Evolutionary conservation across 75 land plant species (phyloP).

Genomic region (Sequoia sempervirens): DNA sequence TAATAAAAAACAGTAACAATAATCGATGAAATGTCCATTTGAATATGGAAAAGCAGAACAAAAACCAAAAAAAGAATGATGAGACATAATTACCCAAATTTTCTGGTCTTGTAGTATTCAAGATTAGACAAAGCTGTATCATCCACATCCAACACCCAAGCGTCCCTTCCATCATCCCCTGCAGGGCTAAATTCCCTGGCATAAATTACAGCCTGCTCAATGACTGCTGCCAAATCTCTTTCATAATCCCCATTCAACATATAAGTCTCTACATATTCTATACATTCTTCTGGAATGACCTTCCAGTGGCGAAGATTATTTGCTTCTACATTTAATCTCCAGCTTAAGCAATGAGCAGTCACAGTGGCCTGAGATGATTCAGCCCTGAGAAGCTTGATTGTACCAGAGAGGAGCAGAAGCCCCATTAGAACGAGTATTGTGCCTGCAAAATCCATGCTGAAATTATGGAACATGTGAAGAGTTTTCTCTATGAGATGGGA

Average conservation of each 20-base stretch:
- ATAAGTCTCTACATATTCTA: constrained; percentile 39
- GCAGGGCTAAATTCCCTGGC: constrained; percentile 19
- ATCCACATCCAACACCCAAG: constrained; percentile 76
- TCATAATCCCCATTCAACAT: constrained; percentile 41
- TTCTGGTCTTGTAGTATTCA: constrained; percentile 50
- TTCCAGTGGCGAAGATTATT: constrained; percentile 48
- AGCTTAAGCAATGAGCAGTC: background rate
- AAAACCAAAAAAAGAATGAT: background rate
- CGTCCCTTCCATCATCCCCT: constrained; percentile 46
- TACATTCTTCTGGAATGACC: constrained; percentile 48
- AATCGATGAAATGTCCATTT: background rate
- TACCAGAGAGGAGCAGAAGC: background rate
- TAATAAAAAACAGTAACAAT: too few species aligned
- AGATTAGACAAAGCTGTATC: constrained; percentile 76
- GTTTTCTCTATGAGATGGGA: background rate
- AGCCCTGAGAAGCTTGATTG: background rate
- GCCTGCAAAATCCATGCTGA: background rate
- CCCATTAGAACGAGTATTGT: background rate
- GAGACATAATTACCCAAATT: constrained; percentile 44
- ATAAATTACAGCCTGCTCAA: constrained; percentile 33
- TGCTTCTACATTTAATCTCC: constrained; percentile 44
- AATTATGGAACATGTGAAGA: background rate
- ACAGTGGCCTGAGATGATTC: background rate
- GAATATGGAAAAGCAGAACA: background rate
- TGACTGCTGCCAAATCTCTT: constrained; percentile 40